These are phyloP conservation scores for Cladosporium sp. DNA, from an alignment of 2,329 filamentous ascomycete species.

Conservation along the genomic window DNA sequence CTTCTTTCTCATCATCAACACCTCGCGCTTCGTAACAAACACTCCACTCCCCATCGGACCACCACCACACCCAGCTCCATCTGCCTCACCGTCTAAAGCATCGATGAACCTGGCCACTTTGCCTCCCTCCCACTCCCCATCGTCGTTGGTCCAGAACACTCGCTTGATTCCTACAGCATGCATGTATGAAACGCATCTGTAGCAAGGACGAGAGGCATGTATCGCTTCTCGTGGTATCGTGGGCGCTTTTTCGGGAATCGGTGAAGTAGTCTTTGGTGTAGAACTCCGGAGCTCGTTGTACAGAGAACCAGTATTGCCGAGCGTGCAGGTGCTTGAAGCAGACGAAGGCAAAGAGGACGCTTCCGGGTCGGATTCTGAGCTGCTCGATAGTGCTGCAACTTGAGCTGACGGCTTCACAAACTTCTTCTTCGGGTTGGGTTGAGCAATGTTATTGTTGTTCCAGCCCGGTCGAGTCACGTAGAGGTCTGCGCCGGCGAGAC, in stretches of 20 bases:
- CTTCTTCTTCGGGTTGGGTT: neutral
- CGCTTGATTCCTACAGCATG: slow-evolving; percentile 53
- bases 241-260: neutral
- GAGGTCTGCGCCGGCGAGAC: slow-evolving; percentile 52
- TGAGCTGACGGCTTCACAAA: neutral
- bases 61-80: slow-evolving; percentile 23
- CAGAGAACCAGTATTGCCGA: slow-evolving; percentile 40
- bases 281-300: slow-evolving; percentile 49
- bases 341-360: slow-evolving; percentile 22
- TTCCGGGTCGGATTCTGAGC: neutral
- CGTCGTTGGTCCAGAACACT: slow-evolving; percentile 54
- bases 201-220: slow-evolving; percentile 51
- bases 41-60: slow-evolving; percentile 38
- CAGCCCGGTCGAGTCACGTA: slow-evolving; percentile 51
- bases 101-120: slow-evolving; percentile 54
- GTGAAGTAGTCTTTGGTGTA: slow-evolving; percentile 11
- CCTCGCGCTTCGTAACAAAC: slow-evolving; percentile 57
- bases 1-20: slow-evolving; percentile 47
- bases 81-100: slow-evolving; percentile 40
- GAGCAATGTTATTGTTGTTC: slow-evolving; percentile 2
- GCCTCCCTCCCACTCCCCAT: slow-evolving; percentile 52
- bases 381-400: neutral
- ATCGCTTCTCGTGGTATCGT: slow-evolving; percentile 29
- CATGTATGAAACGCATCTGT: slow-evolving; percentile 55
- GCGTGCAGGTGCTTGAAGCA: slow-evolving; percentile 7